Percentiles rank a stretch among this genome's conserved stretches.
Conservation (phyloP, 768 basidiomycete genomes). For the Lactarius quietus region DNA sequence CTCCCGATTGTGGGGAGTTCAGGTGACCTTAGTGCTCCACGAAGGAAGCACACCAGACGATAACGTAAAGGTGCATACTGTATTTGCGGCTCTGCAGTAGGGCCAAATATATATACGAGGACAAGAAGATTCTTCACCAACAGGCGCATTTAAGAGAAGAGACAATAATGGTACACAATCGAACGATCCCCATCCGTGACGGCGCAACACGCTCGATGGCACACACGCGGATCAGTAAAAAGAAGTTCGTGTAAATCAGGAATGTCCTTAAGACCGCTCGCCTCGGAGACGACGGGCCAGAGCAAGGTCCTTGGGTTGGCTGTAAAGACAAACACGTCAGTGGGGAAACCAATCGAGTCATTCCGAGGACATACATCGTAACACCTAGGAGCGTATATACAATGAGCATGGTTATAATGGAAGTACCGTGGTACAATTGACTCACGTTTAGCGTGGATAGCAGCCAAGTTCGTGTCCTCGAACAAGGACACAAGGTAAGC, state of each 20-base stretch:
- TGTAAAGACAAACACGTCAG: conserved; percentile 31
- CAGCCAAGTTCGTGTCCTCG: conserved; percentile 88
- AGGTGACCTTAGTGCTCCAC: too few species aligned
- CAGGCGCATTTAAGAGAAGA: conserved; percentile 10
- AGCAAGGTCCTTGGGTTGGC: conserved; percentile 82
- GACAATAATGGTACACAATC: conserved; percentile 18
- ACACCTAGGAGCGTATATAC: conserved; percentile 12
- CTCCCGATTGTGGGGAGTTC: too few species aligned
- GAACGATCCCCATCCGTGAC: conserved; percentile 19
- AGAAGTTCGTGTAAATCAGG: background rate
- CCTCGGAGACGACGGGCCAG: conserved; percentile 77
- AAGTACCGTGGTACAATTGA: background rate
- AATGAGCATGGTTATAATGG: background rate
- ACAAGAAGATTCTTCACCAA: conserved; percentile 10
- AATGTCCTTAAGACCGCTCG: conserved; percentile 55
- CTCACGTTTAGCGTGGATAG: conserved; percentile 79
- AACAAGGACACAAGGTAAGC: conserved; percentile 84
- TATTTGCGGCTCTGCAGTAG: background rate
- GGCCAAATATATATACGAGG: conserved; percentile 16
- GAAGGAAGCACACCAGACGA: background rate
- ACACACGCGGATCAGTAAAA: conserved; percentile 2
- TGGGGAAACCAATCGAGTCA: background rate
- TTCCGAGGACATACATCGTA: conserved; percentile 23
- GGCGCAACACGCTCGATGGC: conserved; percentile 3
- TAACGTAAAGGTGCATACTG: background rate